Base-by-base conservation (phyloP, 148 eudicot species). In the Chenopodium berlandieri region DNA sequence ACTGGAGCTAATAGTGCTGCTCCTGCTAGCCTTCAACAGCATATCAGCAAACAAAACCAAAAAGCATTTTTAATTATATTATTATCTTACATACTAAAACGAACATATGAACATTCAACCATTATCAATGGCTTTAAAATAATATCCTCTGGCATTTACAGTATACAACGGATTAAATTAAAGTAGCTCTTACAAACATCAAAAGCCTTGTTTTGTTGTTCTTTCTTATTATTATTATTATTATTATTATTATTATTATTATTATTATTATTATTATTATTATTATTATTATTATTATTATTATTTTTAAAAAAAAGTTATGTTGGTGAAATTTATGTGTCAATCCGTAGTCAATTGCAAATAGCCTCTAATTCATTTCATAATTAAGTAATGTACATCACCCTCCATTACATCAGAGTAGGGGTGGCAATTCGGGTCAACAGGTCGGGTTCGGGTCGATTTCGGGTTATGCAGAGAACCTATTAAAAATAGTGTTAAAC, bases 1-100 rank as follows among this genome's bases (percentile, higher is more conserved):
- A 87, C 94, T 17, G 94, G 94, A 56, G 89, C 86, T 73, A 89
- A 27, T 11, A 91, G 67, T 27, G 92, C 83, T 9, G 84, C 92
- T 77, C 92, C 94, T 37, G 85, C 86, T 50, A 91, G 71, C 87
- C 94, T 91, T 70, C 71, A 63, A 62, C 37, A n/a, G 82, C 17
- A 47, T 7, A 34, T 32, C 19, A 75, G 22, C 76, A n/a, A 40
- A 71, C 52, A 32, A n/a, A 71, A 54, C 67, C 25, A 73, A n/a
- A 23, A 56, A 70, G 19, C 4, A 71, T 37, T 66, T 2, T 19
- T 37, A 23, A 71, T 17, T 12, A 37, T 20, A 5, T 34, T 37
- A 37, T 34, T 25, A 34, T 34, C 4, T 19, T 19, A 71, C 25
- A 71, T 8, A 2, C 37, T 37, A 19, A 5, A 4, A 66, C 9